Evolutionary conservation across 139 green algal species (phyloP), one percentile per base, ranked within the genome.

Genomic region (Astrephomene gubernaculifera): DNA sequence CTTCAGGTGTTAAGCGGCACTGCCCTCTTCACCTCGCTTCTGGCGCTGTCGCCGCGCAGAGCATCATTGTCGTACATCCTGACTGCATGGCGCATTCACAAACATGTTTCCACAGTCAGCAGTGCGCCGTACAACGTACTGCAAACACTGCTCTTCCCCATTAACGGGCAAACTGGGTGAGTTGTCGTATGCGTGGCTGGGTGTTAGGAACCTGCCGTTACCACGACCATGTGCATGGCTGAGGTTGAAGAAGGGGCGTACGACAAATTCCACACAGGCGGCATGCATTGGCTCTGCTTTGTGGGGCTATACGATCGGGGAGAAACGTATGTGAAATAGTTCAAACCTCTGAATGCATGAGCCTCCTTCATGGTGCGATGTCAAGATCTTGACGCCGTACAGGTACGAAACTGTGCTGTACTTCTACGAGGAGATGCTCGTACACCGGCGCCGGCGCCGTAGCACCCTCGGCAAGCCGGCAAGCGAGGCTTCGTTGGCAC

Each of bases 361-460:
- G 14, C 14, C 49, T 12, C 49, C 49, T 12, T 57, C 17, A 17
- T 57, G 49, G 14, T 57, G 49, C 12, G 12, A 17, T 17, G 17
- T 12, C 49, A 25, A 17, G 49, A 12, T 12, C 14, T 57, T 27
- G 57, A 24, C 31, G 57, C 57, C 57, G 57, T 65, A 24, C 57
- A 81, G 72, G 52, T 81, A 81, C 72, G 72, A 81, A 35, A 68
- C 52, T 22, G 72, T 81, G 72, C 72, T 81, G 35, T 81, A 81
- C 52, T 81, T 81, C 57, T 49, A 69, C 7, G 72, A 81, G 72
- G 72, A 81, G 72, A 52, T 68, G 49, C 19, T 69, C 27, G 72
- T 69, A 25, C 72, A 81, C 52, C 72, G 71, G n/a, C 71, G 71
- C 43, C 29, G 44, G 1, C 35, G 35, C 10, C 21, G 65, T 2